Percentiles rank a stretch among this genome's conserved stretches.
These are phyloP conservation scores for Termitomyces sp. DNA, from an alignment of 768 basidiomycete species.

Conservation along the genomic window DNA sequence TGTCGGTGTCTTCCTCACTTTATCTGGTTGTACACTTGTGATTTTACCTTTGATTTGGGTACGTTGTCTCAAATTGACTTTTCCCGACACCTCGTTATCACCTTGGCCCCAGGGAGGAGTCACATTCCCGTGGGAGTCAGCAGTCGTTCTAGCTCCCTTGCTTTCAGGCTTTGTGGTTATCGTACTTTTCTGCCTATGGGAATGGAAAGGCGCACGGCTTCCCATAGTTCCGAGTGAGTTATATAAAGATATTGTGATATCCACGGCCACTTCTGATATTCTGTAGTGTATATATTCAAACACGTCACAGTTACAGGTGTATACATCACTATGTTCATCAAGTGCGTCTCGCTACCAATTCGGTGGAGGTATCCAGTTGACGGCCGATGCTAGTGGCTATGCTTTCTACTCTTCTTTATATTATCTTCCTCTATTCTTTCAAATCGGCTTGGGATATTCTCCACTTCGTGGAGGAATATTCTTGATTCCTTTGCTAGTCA, in stretches of 20 bases:
- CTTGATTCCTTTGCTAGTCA: conserved; percentile 62
- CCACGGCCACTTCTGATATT: not conserved
- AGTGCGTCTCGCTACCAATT: conserved; percentile 26
- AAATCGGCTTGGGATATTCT: conserved; percentile 61
- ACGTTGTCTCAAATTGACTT: conserved; percentile 8
- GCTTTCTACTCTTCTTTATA: conserved; percentile 61
- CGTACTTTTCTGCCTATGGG: conserved; percentile 60
- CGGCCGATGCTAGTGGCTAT: conserved; percentile 36
- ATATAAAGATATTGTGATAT: not conserved
- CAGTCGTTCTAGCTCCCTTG: conserved; percentile 56
- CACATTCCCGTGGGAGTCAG: conserved; percentile 66
- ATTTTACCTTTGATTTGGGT: conserved; percentile 74
- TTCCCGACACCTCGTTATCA: not conserved
- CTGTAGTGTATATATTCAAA: conserved; percentile 68
- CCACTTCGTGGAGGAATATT: conserved; percentile 56
- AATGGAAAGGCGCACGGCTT: conserved; percentile 63
- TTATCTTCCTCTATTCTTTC: conserved; percentile 74
- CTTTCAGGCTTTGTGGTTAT: conserved; percentile 49
- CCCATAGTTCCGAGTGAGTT: conserved; percentile 64
- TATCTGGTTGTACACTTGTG: conserved; percentile 55
- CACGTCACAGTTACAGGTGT: conserved; percentile 61
- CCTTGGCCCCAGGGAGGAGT: conserved; percentile 49
- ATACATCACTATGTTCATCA: conserved; percentile 65
- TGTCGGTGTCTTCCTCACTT: conserved; percentile 50
- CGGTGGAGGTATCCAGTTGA: not conserved